These are phyloP conservation scores for Flaveria sonorensis DNA, from an alignment of 129 eudicot genomes.

Conservation along the genomic window DNA sequence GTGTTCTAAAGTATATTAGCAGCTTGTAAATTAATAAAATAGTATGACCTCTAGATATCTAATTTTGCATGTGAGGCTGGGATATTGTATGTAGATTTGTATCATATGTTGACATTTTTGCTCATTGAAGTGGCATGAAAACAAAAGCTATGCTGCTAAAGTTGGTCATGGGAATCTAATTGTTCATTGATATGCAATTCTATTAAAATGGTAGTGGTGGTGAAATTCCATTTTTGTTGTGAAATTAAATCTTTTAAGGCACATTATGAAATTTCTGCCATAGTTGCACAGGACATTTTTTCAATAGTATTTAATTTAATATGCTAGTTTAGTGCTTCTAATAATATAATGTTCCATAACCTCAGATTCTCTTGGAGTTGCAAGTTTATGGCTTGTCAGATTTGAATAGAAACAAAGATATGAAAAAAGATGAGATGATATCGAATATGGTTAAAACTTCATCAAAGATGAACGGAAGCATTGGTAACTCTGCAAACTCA, in stretches of 20 bases:
- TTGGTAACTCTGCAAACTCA: constrained; percentile 41
- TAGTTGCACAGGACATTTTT: neutral
- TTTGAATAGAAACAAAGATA: constrained; percentile 54
- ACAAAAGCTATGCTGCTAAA: constrained; percentile 8
- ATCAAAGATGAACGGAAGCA: constrained; percentile 55
- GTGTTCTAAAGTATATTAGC: neutral
- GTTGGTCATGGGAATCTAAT: neutral
- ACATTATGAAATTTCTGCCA: constrained; percentile 19
- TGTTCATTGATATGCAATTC: constrained; percentile 14
- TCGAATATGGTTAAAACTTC: constrained; percentile 45
- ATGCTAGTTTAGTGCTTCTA: constrained; percentile 14
- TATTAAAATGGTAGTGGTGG: neutral
- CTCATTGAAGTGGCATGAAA: constrained; percentile 10
- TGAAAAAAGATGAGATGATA: constrained; percentile 58
- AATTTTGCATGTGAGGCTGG: neutral
- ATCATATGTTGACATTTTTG: neutral
- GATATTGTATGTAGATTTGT: neutral
- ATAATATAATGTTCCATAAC: constrained; percentile 12
- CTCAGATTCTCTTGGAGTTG: constrained; percentile 85
- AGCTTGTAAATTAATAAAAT: neutral
- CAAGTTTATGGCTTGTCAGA: constrained; percentile 97
- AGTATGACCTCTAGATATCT: neutral
- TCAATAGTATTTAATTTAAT: constrained; percentile 3
- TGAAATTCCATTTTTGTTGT: constrained; percentile 13
- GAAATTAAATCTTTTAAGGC: constrained; percentile 17